A percentile compares a stretch with the other conserved stretches of the same genome.
Conservation (phyloP, 2,329 filamentous ascomycete genomes). For the Colletotrichum sp. region DNA sequence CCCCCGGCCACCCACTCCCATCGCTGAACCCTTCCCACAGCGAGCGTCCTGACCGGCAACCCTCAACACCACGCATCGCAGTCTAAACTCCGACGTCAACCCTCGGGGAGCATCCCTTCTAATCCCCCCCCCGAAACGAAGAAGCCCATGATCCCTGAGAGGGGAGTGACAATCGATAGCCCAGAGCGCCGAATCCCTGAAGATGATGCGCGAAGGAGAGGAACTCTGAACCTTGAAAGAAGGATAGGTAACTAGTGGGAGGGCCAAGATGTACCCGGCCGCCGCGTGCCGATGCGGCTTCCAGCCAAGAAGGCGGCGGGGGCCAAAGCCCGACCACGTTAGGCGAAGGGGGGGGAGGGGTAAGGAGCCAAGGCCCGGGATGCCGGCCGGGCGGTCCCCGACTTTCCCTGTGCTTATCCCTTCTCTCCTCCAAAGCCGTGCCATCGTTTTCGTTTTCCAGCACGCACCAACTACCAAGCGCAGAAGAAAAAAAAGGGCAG, state of each 20-base stretch:
- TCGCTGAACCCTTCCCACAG: neutral
- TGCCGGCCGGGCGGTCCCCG: neutral
- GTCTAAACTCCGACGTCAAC: neutral
- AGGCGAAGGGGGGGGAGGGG: neutral
- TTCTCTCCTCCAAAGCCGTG: neutral
- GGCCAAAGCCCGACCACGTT: neutral
- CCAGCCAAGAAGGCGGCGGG: neutral
- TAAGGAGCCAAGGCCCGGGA: neutral
- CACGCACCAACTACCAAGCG: neutral
- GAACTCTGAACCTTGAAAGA: neutral
- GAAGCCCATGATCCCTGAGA: neutral
- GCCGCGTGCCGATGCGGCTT: neutral
- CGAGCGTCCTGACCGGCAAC: neutral
- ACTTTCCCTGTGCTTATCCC: neutral
- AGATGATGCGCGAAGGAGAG: neutral
- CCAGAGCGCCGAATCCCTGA: neutral
- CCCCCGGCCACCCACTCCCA: neutral
- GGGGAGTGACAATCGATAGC: neutral
- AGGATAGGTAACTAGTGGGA: neutral
- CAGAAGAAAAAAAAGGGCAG: neutral
- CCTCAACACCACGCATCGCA: neutral
- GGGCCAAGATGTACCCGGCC: neutral
- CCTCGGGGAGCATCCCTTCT: neutral
- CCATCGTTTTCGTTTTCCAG: neutral
- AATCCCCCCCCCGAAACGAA: neutral